Evolutionary conservation across 2,329 filamentous ascomycete species (phyloP), one percentile per base, ranked within the genome.

Genomic region (Cladophialophora bantiana): DNA sequence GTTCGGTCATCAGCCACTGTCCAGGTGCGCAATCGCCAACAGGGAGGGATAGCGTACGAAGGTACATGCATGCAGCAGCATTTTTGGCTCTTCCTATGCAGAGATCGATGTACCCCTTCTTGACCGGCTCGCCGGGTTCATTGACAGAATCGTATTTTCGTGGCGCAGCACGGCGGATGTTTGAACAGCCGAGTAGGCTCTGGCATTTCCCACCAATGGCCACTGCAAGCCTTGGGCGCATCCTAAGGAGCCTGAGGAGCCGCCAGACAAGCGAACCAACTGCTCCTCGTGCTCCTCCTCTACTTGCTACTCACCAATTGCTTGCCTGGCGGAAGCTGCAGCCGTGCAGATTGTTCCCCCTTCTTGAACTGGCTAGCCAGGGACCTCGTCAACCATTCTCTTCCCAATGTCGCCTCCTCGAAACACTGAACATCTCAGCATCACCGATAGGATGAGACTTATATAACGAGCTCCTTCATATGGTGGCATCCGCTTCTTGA

Each of bases 91-190:
- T 31, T 10, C 45, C 18, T 7, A 42, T 15, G 57, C 38, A 38
- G 15, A 38, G 15, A 50, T 20, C 15, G 31, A 34, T 59, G 57
- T 59, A 59, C 12, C 55, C 20, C 15, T 10, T 10, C 20, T 7
- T 9, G 18, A 48, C 42, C 32, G 31, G 26, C 26, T 26, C 26
- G 26, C 26, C 26, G 2, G 15, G 31, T 35, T 34, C 34, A 31
- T 26, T 53, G 15, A 38, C 13, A 18, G 31, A n/a, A 56, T 62
- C 60, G 60, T 62, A 26, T 62, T 62, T 35, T 62, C 31, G 60
- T 62, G 60, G 60, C 60, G 60, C 60, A 62, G 60, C 53, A 20
- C 42, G 20, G 50, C 60, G 50, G 60, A 56, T 20, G 40, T 53
- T 32, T 12, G 50, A 45, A 20, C 26, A 48, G 60, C 60, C 60